These are phyloP conservation scores for Astrothelium macrocarpum DNA, from an alignment of 495 filamentous ascomycete genomes.

Conservation along the genomic window DNA sequence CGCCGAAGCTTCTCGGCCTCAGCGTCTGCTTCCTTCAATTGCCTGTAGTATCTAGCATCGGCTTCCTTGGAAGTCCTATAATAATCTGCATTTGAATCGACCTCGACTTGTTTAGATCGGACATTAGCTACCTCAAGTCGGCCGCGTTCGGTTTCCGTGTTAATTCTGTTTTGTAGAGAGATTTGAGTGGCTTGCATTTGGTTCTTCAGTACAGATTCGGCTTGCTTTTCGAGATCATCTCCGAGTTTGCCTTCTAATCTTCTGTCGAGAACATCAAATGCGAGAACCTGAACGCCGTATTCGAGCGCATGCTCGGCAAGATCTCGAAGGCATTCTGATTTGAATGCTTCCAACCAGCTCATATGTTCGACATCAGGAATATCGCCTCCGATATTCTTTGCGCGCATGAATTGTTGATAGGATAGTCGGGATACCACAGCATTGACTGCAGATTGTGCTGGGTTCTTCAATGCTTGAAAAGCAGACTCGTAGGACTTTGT, in stretches of 20 bases:
- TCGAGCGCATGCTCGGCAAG: background rate
- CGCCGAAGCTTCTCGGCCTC: constrained; percentile 1
- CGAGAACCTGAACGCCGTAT: constrained; percentile 1
- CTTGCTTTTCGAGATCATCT: constrained; percentile 65
- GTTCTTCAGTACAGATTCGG: constrained; percentile 24
- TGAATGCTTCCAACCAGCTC: constrained; percentile 4
- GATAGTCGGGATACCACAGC: background rate
- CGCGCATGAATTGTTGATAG: constrained; percentile 1
- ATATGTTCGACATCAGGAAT: background rate
- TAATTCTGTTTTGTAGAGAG: constrained; percentile 1
- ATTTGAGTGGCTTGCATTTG: constrained; percentile 2
- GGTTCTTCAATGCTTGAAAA: constrained; percentile 1
- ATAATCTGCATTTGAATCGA: constrained; percentile 1
- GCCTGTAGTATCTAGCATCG: background rate
- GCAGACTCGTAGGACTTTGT: constrained; percentile 2
- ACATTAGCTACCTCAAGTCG: constrained; percentile 1
- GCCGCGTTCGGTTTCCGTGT: background rate
- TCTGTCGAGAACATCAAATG: background rate
- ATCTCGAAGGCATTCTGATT: background rate
- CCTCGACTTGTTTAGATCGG: background rate
- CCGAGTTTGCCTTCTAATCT: constrained; percentile 40
- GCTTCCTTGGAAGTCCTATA: background rate
- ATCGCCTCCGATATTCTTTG: constrained; percentile 1
- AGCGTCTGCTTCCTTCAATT: background rate
- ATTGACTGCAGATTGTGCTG: background rate